A percentile compares a stretch with the other conserved stretches of the same genome.
phyloP scores from a whole-genome alignment of 2,329 filamentous ascomycete species.

The Mycosphaerelloides madeirae region DNA sequence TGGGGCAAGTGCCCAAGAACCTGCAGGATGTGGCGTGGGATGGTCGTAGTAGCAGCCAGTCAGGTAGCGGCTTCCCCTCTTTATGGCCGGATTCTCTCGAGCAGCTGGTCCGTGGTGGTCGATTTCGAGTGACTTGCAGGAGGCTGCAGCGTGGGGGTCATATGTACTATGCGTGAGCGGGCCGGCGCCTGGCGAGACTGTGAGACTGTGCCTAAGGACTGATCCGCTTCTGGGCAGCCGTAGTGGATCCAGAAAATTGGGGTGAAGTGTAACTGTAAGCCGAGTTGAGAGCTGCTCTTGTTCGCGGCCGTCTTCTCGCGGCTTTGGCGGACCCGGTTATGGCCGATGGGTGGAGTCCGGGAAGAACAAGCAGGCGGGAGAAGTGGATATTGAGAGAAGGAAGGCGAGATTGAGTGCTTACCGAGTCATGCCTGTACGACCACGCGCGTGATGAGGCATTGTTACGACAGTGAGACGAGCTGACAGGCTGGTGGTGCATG shows the following conservation, averaged over 20 bases:
- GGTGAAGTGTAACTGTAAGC: slow-evolving; percentile 2
- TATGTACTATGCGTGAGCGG: slow-evolving; percentile 5
- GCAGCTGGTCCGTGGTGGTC: slow-evolving; percentile 10
- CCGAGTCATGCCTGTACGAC: neutral
- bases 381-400: no score
- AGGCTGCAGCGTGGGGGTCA: slow-evolving; percentile 22
- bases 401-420: no score
- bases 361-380: neutral
- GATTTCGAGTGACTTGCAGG: slow-evolving; percentile 23
- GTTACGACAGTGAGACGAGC: neutral
- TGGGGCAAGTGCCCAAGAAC: slow-evolving; percentile 7
- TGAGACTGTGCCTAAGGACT: neutral
- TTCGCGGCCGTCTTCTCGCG: neutral
- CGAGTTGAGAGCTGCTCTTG: neutral
- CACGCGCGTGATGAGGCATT: neutral
- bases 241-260: no score
- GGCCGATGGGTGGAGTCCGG: slow-evolving; percentile 1
- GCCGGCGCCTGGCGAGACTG: slow-evolving; percentile 2
- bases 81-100: neutral
- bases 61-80: slow-evolving; percentile 13
- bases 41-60: slow-evolving; percentile 14
- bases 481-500: neutral
- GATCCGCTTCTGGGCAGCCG: no score
- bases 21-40: slow-evolving; percentile 16
- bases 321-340: neutral